Conservation (phyloP, 148 eudicot species). For the Chenopodium suecicum region DNA sequence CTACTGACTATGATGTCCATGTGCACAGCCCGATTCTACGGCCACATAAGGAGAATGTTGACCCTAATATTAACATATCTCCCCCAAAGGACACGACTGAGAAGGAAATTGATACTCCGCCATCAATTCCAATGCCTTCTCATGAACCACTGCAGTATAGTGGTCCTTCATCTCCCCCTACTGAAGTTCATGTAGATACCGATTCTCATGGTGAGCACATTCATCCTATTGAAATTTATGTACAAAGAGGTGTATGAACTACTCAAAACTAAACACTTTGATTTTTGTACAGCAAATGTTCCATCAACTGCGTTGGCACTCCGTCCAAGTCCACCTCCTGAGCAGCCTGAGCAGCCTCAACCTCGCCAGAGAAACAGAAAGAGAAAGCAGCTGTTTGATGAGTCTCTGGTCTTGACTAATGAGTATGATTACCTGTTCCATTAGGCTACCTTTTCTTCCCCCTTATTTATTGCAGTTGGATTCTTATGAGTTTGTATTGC, state of each 20-base stretch:
- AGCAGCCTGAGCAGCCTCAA: slow-evolving; percentile 39
- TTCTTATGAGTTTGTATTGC: slow-evolving; percentile 18
- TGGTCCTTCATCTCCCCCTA: slow-evolving; percentile 35
- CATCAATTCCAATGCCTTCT: slow-evolving; percentile 20
- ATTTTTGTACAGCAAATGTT: slow-evolving; percentile 30
- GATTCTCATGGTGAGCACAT: slow-evolving; percentile 47
- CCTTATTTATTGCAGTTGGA: neutral
- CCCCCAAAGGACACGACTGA: slow-evolving; percentile 35
- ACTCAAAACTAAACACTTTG: neutral
- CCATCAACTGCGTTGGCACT: slow-evolving; percentile 39
- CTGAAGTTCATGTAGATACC: slow-evolving; percentile 27
- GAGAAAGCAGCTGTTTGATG: slow-evolving; percentile 48
- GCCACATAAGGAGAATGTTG: slow-evolving; percentile 25
- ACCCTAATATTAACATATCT: slow-evolving; percentile 32
- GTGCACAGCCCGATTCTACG: slow-evolving; percentile 20
- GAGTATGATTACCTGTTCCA: slow-evolving; percentile 38
- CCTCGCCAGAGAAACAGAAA: slow-evolving; percentile 39
- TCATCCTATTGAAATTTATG: neutral
- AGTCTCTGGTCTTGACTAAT: slow-evolving; percentile 50
- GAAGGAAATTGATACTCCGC: slow-evolving; percentile 32
- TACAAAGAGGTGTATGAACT: neutral
- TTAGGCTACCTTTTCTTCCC: neutral
- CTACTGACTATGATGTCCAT: slow-evolving; percentile 21
- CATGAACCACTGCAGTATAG: slow-evolving; percentile 31
- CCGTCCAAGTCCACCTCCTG: slow-evolving; percentile 45